A percentile compares a stretch with the other conserved stretches of the same genome.
These are phyloP conservation scores for Mycocalia duriaeana DNA, from an alignment of 1,284 basidiomycete genomes.

Conservation along the genomic window DNA sequence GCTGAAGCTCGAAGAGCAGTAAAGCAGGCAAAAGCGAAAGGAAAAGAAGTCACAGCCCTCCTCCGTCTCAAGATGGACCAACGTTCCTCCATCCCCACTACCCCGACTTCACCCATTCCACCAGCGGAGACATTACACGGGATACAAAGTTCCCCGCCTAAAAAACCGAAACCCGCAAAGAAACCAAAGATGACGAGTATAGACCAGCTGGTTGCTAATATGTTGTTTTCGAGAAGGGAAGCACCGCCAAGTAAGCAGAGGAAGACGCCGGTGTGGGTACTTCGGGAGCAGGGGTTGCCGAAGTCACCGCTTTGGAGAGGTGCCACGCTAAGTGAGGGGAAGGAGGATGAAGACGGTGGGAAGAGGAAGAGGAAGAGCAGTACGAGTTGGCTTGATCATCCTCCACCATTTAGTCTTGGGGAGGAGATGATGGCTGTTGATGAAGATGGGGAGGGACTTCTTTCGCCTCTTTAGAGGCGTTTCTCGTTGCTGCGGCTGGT, in stretches of 20 bases:
- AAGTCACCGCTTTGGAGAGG: background rate
- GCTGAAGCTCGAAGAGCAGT: constrained; percentile 37
- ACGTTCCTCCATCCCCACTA: background rate
- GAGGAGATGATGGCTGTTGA: background rate
- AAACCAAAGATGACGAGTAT: constrained; percentile 26
- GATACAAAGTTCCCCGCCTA: background rate
- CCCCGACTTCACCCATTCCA: background rate
- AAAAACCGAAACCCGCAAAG: constrained; percentile 7
- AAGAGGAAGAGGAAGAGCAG: background rate
- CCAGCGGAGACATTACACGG: background rate
- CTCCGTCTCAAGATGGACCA: constrained; percentile 42
- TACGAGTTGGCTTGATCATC: constrained; percentile 1
- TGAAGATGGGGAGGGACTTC: background rate
- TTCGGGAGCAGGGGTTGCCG: background rate
- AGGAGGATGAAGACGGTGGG: background rate
- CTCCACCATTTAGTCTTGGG: background rate
- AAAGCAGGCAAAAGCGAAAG: constrained; percentile 47
- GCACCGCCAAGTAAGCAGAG: constrained; percentile 15
- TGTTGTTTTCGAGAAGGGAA: constrained; percentile 39
- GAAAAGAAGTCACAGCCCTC: constrained; percentile 42
- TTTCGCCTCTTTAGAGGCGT: too few relatives aligned
- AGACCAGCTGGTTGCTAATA: constrained; percentile 50
- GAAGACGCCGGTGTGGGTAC: background rate
- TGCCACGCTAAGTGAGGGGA: background rate
- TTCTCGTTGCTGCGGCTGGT: background rate